Percentiles rank a stretch among this genome's conserved stretches.
phyloP scores from a whole-genome alignment of 2,329 filamentous ascomycete genomes.

The Cadophora gregata region DNA sequence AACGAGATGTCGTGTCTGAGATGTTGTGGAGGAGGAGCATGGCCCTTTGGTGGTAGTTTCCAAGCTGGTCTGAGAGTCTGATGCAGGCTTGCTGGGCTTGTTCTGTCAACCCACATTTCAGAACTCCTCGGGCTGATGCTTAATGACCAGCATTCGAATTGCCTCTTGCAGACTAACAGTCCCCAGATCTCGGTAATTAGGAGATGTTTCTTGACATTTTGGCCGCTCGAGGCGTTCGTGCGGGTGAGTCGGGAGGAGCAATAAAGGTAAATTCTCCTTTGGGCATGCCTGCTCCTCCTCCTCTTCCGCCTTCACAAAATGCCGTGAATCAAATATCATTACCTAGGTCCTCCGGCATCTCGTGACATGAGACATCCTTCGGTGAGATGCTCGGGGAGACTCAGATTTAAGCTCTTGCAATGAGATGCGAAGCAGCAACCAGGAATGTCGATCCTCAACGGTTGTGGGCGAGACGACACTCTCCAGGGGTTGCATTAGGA shows the following conservation, averaged over 20 bases:
- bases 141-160: slow-evolving; percentile 4
- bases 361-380: slow-evolving; percentile 24
- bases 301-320: neutral
- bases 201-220: neutral
- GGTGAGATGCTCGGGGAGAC: slow-evolving; percentile 18
- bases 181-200: slow-evolving; percentile 2
- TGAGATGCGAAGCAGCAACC: neutral
- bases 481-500: neutral
- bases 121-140: neutral
- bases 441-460: slow-evolving; percentile 10
- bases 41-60: slow-evolving; percentile 3
- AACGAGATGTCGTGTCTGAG: neutral
- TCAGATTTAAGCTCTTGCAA: slow-evolving; percentile 15
- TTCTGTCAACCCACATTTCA: neutral
- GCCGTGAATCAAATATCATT: slow-evolving; percentile 2
- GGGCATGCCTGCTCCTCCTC: neutral
- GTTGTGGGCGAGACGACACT: neutral
- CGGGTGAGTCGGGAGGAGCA: neutral
- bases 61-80: neutral
- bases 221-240: neutral
- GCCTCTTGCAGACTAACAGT: neutral
- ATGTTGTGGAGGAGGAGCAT: neutral
- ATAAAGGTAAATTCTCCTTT: slow-evolving; percentile 17
- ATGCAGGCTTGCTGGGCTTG: neutral
- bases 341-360: slow-evolving; percentile 17